Conservation (phyloP, 768 basidiomycete genomes). For the Daedalea quercina region DNA sequence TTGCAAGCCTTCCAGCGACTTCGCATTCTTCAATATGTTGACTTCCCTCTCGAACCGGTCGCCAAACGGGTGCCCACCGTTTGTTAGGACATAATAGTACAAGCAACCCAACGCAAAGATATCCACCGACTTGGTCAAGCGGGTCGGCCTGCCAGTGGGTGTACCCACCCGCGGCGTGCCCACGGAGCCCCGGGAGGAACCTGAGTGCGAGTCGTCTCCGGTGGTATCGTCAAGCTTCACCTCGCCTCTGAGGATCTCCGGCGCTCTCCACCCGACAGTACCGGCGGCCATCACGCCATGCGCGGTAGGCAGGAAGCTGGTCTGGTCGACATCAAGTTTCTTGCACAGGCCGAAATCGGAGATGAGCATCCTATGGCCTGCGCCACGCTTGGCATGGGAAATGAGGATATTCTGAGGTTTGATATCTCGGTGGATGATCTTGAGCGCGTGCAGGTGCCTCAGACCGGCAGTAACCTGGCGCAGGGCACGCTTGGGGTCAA, state of each 20-base stretch:
- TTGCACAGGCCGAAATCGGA: slow-evolving; percentile 98
- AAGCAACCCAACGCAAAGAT: slow-evolving; percentile 95
- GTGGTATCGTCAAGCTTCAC: slow-evolving; percentile 82
- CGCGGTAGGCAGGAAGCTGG: slow-evolving; percentile 88
- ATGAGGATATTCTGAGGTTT: slow-evolving; percentile 98
- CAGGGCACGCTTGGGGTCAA: slow-evolving; percentile 86
- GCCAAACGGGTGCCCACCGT: slow-evolving; percentile 90
- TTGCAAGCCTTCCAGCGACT: slow-evolving; percentile 63
- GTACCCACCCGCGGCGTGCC: slow-evolving; percentile 40
- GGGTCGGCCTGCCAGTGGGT: slow-evolving; percentile 42
- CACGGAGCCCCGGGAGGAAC: slow-evolving; percentile 59
- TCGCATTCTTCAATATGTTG: slow-evolving; percentile 84
- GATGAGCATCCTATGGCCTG: slow-evolving; percentile 75
- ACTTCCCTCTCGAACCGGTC: slow-evolving; percentile 89
- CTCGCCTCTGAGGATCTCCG: slow-evolving; percentile 90
- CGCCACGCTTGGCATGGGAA: slow-evolving; percentile 56
- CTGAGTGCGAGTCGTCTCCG: slow-evolving; percentile 53
- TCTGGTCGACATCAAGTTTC: slow-evolving; percentile 92
- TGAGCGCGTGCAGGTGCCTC: slow-evolving; percentile 85
- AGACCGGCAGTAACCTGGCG: slow-evolving; percentile 84
- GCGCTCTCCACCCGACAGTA: slow-evolving; percentile 96
- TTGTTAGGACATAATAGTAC: slow-evolving; percentile 88
- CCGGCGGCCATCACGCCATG: slow-evolving; percentile 88
- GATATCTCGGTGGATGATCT: slow-evolving; percentile 97
- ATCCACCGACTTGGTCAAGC: slow-evolving; percentile 93